These are phyloP conservation scores for Tieghemostelium lacteum DNA, from an alignment of 78 protist genomes.

Conservation along the genomic window DNA sequence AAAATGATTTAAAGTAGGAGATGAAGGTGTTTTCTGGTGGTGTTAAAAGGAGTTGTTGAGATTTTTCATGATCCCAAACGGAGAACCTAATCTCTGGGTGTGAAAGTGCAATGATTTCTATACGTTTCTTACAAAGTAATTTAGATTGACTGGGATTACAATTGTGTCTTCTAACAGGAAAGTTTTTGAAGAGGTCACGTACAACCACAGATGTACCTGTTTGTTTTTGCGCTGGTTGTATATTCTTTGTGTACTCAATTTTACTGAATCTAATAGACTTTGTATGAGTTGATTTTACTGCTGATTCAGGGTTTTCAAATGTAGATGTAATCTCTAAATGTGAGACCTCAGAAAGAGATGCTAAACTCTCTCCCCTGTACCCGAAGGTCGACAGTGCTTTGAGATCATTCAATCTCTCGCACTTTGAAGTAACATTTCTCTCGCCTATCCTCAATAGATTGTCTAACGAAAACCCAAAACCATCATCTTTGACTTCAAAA, in stretches of 20 bases:
- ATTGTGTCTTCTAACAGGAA: constrained; percentile 60
- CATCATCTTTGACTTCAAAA: constrained; percentile 63
- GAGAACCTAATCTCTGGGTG: constrained; percentile 27
- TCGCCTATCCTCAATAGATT: constrained; percentile 15
- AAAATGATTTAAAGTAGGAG: constrained; percentile 21
- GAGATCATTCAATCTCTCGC: neutral
- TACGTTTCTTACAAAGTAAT: constrained; percentile 2
- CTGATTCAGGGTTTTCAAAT: neutral
- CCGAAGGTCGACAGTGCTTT: constrained; percentile 39
- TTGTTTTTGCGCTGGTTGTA: neutral
- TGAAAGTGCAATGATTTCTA: constrained; percentile 54
- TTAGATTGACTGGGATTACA: constrained; percentile 1
- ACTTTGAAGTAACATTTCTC: constrained; percentile 37
- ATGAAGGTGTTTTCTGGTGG: neutral
- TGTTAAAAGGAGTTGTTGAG: neutral
- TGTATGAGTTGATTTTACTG: neutral
- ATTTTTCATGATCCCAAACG: constrained; percentile 23
- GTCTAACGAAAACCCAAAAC: neutral
- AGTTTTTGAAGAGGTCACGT: constrained; percentile 38
- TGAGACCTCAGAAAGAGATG: constrained; percentile 14
- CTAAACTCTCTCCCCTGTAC: constrained; percentile 54
- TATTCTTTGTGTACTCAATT: neutral
- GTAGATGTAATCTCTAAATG: constrained; percentile 10
- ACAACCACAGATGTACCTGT: constrained; percentile 40
- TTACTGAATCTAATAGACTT: constrained; percentile 7